Evolutionary conservation across 2,329 filamentous ascomycete genomes (phyloP).

Genomic region (Dactylonectria macrodidyma): DNA sequence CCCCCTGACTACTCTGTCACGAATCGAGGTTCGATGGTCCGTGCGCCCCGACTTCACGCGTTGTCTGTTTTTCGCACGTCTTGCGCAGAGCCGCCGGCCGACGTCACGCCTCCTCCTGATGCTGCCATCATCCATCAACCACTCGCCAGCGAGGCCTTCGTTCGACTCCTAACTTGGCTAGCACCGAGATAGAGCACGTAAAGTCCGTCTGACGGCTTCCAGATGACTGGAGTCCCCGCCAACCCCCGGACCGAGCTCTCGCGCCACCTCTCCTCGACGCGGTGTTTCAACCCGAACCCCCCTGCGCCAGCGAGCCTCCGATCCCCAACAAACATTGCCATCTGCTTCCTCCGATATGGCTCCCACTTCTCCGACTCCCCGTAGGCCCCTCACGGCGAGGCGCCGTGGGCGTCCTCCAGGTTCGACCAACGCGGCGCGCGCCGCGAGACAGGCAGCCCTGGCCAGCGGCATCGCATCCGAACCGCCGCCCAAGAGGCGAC

Average conservation of each 20-base stretch:
- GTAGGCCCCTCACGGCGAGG: conserved; percentile 59
- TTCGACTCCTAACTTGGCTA: conserved; percentile 39
- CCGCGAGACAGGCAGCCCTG: conserved; percentile 55
- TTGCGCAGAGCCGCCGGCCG: conserved; percentile 49
- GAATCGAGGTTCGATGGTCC: conserved; percentile 40
- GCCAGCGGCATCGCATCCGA: conserved; percentile 61
- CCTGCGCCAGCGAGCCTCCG: conserved; percentile 36
- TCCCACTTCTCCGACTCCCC: conserved; percentile 56
- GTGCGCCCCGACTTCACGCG: conserved; percentile 58
- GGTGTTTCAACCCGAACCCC: conserved; percentile 40
- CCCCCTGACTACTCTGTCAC: conserved; percentile 21
- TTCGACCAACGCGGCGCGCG: conserved; percentile 59
- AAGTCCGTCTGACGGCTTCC: conserved; percentile 41
- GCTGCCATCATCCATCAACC: conserved; percentile 48
- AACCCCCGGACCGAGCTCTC: conserved; percentile 49
- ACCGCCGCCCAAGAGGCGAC: conserved; percentile 78
- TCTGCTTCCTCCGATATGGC: conserved; percentile 47
- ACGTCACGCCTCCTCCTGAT: conserved; percentile 54
- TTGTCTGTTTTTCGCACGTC: conserved; percentile 57
- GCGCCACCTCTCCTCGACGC: conserved; percentile 51
- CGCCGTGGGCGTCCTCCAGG: conserved; percentile 64
- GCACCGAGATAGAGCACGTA: conserved; percentile 20
- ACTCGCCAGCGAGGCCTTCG: conserved; percentile 42
- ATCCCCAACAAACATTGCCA: conserved; percentile 31
- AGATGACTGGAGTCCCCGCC: conserved; percentile 48